These are phyloP conservation scores for Fonsecaea erecta DNA, from an alignment of 2,329 filamentous ascomycete species.

Conservation along the genomic window DNA sequence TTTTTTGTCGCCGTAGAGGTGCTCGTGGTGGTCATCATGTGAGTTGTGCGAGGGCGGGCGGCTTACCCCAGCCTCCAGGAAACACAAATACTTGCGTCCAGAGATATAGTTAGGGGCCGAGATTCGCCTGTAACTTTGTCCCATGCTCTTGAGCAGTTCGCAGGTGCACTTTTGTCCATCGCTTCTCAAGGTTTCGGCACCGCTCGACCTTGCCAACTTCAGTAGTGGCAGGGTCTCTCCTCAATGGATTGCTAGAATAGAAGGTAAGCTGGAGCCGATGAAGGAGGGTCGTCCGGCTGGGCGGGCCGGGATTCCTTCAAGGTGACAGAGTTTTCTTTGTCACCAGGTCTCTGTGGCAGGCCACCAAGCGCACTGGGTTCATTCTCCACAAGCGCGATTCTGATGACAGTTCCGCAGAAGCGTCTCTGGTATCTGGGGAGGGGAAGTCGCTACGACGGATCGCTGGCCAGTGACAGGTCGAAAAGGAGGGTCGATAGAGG, in stretches of 20 bases:
- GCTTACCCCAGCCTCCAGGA: neutral
- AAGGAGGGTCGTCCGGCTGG: neutral
- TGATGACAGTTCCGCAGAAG: neutral
- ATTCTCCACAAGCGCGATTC: neutral
- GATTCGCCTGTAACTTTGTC: neutral
- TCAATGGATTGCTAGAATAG: neutral
- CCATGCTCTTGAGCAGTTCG: neutral
- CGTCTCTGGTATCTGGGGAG: neutral
- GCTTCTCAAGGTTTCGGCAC: neutral
- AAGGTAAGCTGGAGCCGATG: neutral
- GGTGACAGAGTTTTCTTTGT: neutral
- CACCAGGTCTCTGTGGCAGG: neutral
- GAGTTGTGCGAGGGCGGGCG: neutral
- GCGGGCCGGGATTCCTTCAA: neutral
- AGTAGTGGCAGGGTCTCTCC: conserved; percentile 1
- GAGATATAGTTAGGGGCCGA: conserved; percentile 1
- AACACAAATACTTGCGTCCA: neutral
- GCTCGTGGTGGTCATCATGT: neutral
- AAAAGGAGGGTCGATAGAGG: neutral
- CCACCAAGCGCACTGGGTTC: neutral
- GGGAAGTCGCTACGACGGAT: conserved; percentile 1
- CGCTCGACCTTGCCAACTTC: conserved; percentile 1
- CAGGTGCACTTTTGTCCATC: neutral
- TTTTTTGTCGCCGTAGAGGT: neutral
- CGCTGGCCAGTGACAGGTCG: neutral